A percentile compares a stretch with the other conserved stretches of the same genome.
Conservation (phyloP, 345 rosid species). For the Heritiera littoralis region DNA sequence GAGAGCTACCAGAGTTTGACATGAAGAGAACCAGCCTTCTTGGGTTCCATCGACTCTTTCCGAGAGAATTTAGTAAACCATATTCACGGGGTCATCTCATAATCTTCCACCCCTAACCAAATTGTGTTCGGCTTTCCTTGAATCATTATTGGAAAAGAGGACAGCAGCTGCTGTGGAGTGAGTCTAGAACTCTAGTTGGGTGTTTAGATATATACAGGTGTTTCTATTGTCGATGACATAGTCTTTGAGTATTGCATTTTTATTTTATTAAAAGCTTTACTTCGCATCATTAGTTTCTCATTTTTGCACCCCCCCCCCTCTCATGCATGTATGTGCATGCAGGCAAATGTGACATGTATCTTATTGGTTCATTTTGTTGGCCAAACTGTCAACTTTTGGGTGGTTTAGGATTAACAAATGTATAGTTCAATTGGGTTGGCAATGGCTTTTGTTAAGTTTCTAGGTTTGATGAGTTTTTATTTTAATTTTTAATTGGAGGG, state of each 20-base stretch:
- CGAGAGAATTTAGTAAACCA: slow-evolving; percentile 81
- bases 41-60: slow-evolving; percentile 47
- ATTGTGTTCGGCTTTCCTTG: slow-evolving; percentile 68
- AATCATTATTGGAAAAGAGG: slow-evolving; percentile 77
- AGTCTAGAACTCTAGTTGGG: slow-evolving; percentile 8
- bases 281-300: neutral
- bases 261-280: slow-evolving; percentile 8
- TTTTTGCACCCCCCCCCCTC: too few species aligned
- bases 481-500: too few species aligned
- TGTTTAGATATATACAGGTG: too few species aligned
- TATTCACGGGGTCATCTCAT: slow-evolving; percentile 80
- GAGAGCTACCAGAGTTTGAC: slow-evolving; percentile 59
- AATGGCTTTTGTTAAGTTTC: neutral
- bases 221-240: slow-evolving; percentile 17
- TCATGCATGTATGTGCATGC: neutral
- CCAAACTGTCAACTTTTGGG: neutral
- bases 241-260: slow-evolving; percentile 1
- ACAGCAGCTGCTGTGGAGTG: slow-evolving; percentile 50
- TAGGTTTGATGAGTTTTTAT: neutral
- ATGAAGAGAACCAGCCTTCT: slow-evolving; percentile 38
- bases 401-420: neutral
- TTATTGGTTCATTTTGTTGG: neutral
- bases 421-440: neutral
- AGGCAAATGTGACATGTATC: neutral
- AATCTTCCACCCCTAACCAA: slow-evolving; percentile 80